phyloP scores from a whole-genome alignment of 257 asterid species.

The Petrea volubilis region DNA sequence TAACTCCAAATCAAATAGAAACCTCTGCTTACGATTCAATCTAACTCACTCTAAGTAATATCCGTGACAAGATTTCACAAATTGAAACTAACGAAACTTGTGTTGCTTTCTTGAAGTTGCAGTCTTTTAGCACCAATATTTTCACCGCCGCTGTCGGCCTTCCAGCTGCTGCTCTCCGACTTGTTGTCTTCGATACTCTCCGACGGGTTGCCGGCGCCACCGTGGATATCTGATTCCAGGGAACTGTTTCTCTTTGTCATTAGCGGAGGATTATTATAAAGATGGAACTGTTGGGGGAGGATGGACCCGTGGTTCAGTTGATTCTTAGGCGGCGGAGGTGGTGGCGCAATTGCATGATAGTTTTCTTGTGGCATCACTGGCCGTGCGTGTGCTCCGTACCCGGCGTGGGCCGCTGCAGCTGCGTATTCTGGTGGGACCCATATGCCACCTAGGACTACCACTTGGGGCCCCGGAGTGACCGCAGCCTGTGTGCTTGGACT shows the following conservation, averaged over 20 bases:
- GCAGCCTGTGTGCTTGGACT: conserved; percentile 60
- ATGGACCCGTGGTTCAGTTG: conserved; percentile 35
- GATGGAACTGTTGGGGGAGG: conserved; percentile 41
- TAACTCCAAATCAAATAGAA: neutral
- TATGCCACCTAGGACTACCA: conserved; percentile 66
- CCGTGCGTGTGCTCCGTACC: conserved; percentile 44
- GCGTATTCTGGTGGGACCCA: conserved; percentile 83
- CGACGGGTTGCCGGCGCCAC: conserved; percentile 31
- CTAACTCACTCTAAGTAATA: neutral
- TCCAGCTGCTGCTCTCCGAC: conserved; percentile 44
- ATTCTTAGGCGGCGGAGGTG: conserved; percentile 29
- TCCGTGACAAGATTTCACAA: neutral
- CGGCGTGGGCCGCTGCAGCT: conserved; percentile 27
- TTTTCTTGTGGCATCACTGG: conserved; percentile 45
- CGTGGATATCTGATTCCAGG: neutral
- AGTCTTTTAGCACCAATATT: conserved; percentile 15
- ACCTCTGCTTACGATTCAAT: neutral
- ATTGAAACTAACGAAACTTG: neutral
- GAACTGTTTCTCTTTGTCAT: neutral
- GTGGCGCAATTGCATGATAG: conserved; percentile 31
- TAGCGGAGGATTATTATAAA: conserved; percentile 26
- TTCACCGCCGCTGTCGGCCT: conserved; percentile 47
- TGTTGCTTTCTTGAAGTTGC: neutral
- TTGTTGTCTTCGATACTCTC: conserved; percentile 37
- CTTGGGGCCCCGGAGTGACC: conserved; percentile 42